Percentiles rank a stretch among this genome's conserved stretches.
Conservation (phyloP, 345 rosid genomes). For the Hibiscus syriacus region DNA sequence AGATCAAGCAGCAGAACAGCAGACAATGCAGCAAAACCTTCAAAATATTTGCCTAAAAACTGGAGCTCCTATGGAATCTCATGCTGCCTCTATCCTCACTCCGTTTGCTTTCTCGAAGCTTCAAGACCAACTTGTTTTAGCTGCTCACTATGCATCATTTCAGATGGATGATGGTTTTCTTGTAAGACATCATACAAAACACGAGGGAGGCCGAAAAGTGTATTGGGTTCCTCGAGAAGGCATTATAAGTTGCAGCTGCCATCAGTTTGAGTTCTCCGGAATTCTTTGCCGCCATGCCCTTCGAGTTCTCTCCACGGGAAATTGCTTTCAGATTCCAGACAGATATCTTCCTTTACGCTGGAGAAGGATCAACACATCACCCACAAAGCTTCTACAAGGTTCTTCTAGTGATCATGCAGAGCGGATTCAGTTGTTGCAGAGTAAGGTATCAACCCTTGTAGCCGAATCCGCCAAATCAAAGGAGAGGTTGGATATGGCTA, state of each 20-base stretch:
- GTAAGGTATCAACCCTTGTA: constrained; percentile 60
- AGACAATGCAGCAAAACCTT: constrained; percentile 91
- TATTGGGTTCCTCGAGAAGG: constrained; percentile 86
- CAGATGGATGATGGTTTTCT: constrained; percentile 78
- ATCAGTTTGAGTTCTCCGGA: constrained; percentile 87
- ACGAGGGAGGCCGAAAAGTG: constrained; percentile 86
- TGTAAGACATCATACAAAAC: constrained; percentile 89
- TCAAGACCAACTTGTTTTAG: constrained; percentile 92
- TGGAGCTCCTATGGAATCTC: constrained; percentile 94
- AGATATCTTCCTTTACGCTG: constrained; percentile 80
- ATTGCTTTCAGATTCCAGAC: constrained; percentile 92
- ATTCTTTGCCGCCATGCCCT: constrained; percentile 89
- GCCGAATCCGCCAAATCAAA: constrained; percentile 71
- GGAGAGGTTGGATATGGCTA: constrained; percentile 79
- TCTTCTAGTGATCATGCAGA: constrained; percentile 46
- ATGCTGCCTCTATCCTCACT: constrained; percentile 78
- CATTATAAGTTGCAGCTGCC: constrained; percentile 89
- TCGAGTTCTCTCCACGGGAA: constrained; percentile 80
- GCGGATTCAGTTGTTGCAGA: constrained; percentile 69
- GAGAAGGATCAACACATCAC: constrained; percentile 55
- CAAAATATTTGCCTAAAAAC: constrained; percentile 82
- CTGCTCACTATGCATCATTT: constrained; percentile 91
- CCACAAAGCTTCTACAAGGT: constrained; percentile 36
- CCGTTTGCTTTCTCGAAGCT: constrained; percentile 94
- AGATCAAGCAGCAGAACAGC: constrained; percentile 97